Conservation (phyloP, 352 stramenopile species). For the Pseudoperonospora humuli region DNA sequence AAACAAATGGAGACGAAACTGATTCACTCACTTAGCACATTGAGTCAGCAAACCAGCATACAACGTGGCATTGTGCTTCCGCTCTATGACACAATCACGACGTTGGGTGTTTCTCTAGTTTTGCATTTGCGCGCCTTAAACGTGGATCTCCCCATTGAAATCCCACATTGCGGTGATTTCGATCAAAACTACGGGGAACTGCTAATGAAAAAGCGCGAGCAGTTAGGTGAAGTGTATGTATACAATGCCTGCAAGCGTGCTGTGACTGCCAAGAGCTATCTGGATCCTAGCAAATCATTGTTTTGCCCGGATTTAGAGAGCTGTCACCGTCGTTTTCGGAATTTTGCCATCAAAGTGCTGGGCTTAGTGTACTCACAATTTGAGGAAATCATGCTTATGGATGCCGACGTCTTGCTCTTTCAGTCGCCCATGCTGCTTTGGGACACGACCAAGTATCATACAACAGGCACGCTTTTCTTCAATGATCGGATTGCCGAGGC, state of each 20-base stretch:
- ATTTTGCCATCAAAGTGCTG: constrained; percentile 63
- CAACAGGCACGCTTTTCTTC: constrained; percentile 63
- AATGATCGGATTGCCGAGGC: constrained; percentile 43
- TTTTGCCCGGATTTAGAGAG: constrained; percentile 41
- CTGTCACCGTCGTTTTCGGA: constrained; percentile 44
- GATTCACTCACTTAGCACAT: constrained; percentile 22
- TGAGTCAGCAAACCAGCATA: constrained; percentile 20
- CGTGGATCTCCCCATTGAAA: constrained; percentile 52
- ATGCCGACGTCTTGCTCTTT: constrained; percentile 23
- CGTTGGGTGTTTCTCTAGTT: constrained; percentile 52
- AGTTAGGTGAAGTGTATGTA: constrained; percentile 41
- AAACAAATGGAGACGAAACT: constrained; percentile 24
- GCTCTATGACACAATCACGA: constrained; percentile 54
- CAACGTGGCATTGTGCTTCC: constrained; percentile 51
- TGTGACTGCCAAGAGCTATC: constrained; percentile 14
- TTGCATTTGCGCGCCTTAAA: constrained; percentile 46
- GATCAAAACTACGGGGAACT: constrained; percentile 25
- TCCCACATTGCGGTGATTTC: constrained; percentile 65
- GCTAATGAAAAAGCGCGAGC: constrained; percentile 10
- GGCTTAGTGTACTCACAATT: constrained; percentile 57
- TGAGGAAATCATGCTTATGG: constrained; percentile 63
- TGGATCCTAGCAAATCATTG: constrained; percentile 25
- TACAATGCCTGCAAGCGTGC: constrained; percentile 60
- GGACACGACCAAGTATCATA: constrained; percentile 39
- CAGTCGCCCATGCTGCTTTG: constrained; percentile 45